Conservation (phyloP, 2,329 filamentous ascomycete species). For the Chaetomiaceae sp. region DNA sequence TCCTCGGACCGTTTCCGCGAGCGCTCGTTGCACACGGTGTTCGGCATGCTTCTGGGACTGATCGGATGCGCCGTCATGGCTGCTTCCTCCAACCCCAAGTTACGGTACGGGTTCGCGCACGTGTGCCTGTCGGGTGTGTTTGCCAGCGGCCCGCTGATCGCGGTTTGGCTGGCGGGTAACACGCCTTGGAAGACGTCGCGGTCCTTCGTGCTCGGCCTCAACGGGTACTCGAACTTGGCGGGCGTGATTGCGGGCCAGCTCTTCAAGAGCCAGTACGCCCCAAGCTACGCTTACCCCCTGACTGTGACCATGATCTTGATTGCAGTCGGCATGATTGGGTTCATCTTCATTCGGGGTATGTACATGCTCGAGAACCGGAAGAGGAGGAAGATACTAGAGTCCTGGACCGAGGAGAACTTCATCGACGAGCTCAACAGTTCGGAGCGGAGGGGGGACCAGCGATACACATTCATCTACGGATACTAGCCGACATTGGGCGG, state of each 20-base stretch:
- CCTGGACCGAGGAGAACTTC: neutral
- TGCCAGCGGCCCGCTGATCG: slow-evolving; percentile 1
- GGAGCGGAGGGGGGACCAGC: neutral
- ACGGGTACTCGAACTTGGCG: slow-evolving; percentile 2
- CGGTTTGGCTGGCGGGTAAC: slow-evolving; percentile 4
- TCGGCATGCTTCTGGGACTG: slow-evolving; percentile 4
- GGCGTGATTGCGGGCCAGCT: slow-evolving; percentile 4
- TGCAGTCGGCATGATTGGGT: neutral
- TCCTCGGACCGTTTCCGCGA: slow-evolving; percentile 2
- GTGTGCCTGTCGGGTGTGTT: slow-evolving; percentile 3
- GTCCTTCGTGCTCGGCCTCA: neutral
- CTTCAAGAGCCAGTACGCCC: slow-evolving; percentile 1
- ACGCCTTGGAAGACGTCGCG: slow-evolving; percentile 1
- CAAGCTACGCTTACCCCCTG: neutral
- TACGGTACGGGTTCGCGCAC: slow-evolving; percentile 1
- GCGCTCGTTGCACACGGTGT: slow-evolving; percentile 1
- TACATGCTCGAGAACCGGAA: neutral
- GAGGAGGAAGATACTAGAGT: neutral
- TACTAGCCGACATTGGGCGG: too few relatives aligned
- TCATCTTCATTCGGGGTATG: neutral
- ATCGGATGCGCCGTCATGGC: slow-evolving; percentile 4
- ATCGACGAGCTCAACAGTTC: neutral
- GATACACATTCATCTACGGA: slow-evolving; percentile 1
- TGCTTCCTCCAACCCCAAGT: neutral
- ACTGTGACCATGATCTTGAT: slow-evolving; percentile 1